Base-by-base conservation (phyloP, 1,139 yeast genomes). In the Yamadazyma triangularis region DNA sequence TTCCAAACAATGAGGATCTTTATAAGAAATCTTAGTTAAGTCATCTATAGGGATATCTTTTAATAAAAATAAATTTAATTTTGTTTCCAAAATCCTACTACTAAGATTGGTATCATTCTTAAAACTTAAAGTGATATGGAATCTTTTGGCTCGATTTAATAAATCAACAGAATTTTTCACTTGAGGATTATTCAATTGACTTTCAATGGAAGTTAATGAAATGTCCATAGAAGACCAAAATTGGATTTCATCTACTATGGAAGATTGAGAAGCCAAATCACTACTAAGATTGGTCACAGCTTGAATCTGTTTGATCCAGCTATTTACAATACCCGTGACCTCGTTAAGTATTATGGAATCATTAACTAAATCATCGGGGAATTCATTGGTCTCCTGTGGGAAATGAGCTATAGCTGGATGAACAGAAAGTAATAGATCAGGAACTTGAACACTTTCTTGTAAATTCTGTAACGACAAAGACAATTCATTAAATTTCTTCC, bases 151-250 rank as follows among this genome's bases (percentile, higher is more conserved):
- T 23, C 71, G 62, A 38, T 77, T 74, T 34, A 89, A 63, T 2
- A 85, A 59, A 3, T 74, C 76, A 14, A 87, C 55, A 0, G 94
- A 76, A n/a, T 72, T 51, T 15, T 58, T 60, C 1, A 86, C 74
- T 21, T 75, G 79, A 0, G 69, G 65, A 0, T 76, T 61, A 8
- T 67, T 55, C 2, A 84, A 30, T 50, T 87, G 96, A 2, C 64
- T 63, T 31, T 73, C 73, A 1, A 86, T 65, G 4, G 78, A 64
- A 4, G 49, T 40, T 23, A 89, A 58, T 0, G 88, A 80, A 1
- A 59, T 52, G 45, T 85, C 93, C 65, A 85, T 67, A 0, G 87
- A 74, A 14, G 65, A 62, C 96, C 97, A 89, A 46, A 85, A 89
- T 31, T 70, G 75, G 9, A 83, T 68, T 48, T 89, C 96, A 32